Evolutionary conservation across 176 grass and related monocot genomes (phyloP), one percentile per base, ranked within the genome.

Genomic region (Urochloa ruziziensis): DNA sequence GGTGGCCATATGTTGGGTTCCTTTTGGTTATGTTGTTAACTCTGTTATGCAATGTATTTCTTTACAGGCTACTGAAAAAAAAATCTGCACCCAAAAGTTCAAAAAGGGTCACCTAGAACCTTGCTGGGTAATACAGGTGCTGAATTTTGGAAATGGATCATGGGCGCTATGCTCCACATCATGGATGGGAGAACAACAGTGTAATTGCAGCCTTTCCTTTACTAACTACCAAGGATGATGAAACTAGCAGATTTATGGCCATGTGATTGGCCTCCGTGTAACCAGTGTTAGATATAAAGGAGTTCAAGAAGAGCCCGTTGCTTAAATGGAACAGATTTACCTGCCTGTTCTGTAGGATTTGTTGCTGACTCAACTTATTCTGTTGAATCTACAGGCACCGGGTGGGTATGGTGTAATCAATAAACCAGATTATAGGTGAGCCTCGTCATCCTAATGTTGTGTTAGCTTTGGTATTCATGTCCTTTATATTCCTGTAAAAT

Each of bases 311-410:
- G 82, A 67, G 77, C 89, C 83, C 64, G 74, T 88, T 93, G 81
- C 92, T 99, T 92, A 96, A 92, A 84, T 93, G 97, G 93, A 97
- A 80, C 89, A 89, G 91, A 90, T 97, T 91, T 88, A 88, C 86
- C 59, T 96, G 70, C 81, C 91, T 82, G 90, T 90, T 99, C 86
- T 86, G 83, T 96, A 88, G 86, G 78, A 80, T 86, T 87, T 85
- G 76, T 88, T 92, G 89, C 97, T 99, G 90, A 99, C 93, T 91
- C 91, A 39, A 79, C 87, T 94, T 94, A 98, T 94, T 96, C 97
- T 96, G 91, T 99, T 99, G 88, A 99, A 99, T 96, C 93, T 96
- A 99, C 97, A 99, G 97, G 97, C 93, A 90, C 86, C 85, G 2
- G 93, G 96, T 92, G 89, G 93, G 67, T 99, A 99, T 86, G 88